Conservation (phyloP, 768 basidiomycete genomes). For the Albatrellus ellisii region DNA sequence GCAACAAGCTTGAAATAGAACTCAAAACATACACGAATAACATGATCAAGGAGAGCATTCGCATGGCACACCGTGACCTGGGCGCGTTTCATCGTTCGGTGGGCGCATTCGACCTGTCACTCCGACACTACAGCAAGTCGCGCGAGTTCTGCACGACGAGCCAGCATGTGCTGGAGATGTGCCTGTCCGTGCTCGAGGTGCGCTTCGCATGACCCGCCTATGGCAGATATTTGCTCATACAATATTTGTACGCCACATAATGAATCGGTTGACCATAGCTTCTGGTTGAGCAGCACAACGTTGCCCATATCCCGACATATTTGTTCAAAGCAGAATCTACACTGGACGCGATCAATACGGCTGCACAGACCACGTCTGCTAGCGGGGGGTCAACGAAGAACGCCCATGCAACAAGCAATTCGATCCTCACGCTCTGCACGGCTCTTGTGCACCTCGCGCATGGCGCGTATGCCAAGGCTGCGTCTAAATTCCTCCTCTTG, state of each 20-base stretch:
- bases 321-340: slow-evolving; percentile 94
- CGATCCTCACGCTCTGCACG: slow-evolving; percentile 70
- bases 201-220: slow-evolving; percentile 7
- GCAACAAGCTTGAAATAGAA: slow-evolving; percentile 82
- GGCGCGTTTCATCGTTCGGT: slow-evolving; percentile 63
- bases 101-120: slow-evolving; percentile 57
- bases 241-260: too few relatives aligned
- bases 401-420: slow-evolving; percentile 37
- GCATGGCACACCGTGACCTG: slow-evolving; percentile 86
- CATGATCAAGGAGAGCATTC: slow-evolving; percentile 97
- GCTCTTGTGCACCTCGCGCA: slow-evolving; percentile 66
- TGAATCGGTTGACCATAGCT: too few relatives aligned
- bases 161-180: slow-evolving; percentile 91
- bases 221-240: not conserved
- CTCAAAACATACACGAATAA: slow-evolving; percentile 91
- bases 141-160: slow-evolving; percentile 88
- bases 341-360: slow-evolving; percentile 43
- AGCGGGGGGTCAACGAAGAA: slow-evolving; percentile 28
- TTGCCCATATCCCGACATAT: slow-evolving; percentile 81
- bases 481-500: slow-evolving; percentile 54
- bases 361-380: slow-evolving; percentile 13
- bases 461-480: slow-evolving; percentile 71
- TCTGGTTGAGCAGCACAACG: slow-evolving; percentile 76
- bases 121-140: slow-evolving; percentile 82
- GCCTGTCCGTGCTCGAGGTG: slow-evolving; percentile 71